These are phyloP conservation scores for Raffaelea albimanens DNA, from an alignment of 2,329 filamentous ascomycete species.

Conservation along the genomic window DNA sequence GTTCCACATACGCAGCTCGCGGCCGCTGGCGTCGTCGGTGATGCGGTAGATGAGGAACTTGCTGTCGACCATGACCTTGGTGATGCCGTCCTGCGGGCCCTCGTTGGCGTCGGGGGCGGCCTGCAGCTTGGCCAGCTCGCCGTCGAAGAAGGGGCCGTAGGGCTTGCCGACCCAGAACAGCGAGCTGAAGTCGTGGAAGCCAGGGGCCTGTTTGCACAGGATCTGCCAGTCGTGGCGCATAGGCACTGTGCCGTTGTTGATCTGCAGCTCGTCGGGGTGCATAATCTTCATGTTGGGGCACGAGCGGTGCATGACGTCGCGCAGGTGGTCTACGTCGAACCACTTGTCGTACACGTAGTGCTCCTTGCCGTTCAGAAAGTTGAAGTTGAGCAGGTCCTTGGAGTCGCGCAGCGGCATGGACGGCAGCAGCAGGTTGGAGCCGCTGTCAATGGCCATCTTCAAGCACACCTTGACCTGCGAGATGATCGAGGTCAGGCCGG, in stretches of 20 bases:
- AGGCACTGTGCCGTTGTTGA: slow-evolving; percentile 2
- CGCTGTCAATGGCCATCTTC: slow-evolving; percentile 21
- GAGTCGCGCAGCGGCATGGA: slow-evolving; percentile 19
- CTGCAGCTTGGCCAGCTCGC: slow-evolving; percentile 9
- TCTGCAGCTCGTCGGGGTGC: slow-evolving; percentile 13
- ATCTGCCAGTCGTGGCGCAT: slow-evolving; percentile 16
- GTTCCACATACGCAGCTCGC: slow-evolving; percentile 22
- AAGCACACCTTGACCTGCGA: slow-evolving; percentile 22
- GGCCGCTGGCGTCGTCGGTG: slow-evolving; percentile 21
- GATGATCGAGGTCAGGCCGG: slow-evolving; percentile 20
- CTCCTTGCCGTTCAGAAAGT: slow-evolving; percentile 16
- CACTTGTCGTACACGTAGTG: slow-evolving; percentile 19
- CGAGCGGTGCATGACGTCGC: slow-evolving; percentile 9
- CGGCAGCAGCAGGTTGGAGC: slow-evolving; percentile 17
- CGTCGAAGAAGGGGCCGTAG: slow-evolving; percentile 17
- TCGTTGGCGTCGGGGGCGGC: slow-evolving; percentile 1
- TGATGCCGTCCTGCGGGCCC: slow-evolving; percentile 16
- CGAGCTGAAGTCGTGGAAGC: slow-evolving; percentile 12
- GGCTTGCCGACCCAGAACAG: slow-evolving; percentile 17
- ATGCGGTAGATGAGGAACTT: slow-evolving; percentile 21
- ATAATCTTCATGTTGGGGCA: slow-evolving; percentile 21
- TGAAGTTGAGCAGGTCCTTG: slow-evolving; percentile 17
- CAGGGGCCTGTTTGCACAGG: slow-evolving; percentile 12
- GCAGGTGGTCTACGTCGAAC: slow-evolving; percentile 19
- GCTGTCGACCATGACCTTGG: slow-evolving; percentile 15